These are phyloP conservation scores for Setomelanomma holmii DNA, from an alignment of 2,329 filamentous ascomycete species.

Conservation along the genomic window DNA sequence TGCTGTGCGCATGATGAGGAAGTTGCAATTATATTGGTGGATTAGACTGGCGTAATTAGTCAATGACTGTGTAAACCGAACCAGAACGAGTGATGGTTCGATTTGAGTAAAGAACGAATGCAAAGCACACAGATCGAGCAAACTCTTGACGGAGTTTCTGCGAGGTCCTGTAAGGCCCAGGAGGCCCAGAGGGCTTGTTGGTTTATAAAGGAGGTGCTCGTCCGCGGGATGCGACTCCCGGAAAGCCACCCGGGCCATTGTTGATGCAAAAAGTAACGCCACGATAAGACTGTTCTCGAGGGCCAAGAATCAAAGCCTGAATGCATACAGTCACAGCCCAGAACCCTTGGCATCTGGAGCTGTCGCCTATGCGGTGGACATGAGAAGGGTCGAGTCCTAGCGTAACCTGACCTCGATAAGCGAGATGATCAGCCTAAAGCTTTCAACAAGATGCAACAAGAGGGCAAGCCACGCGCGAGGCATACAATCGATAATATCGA, in stretches of 20 bases:
- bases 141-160: background rate
- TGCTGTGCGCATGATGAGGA: background rate
- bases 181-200: background rate
- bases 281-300: background rate
- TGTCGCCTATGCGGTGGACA: background rate
- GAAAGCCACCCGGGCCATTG: background rate
- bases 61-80: background rate
- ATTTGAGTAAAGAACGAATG: background rate
- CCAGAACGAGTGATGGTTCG: slow-evolving; percentile 7
- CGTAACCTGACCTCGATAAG: background rate
- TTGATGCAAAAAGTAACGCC: background rate
- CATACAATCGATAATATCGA: background rate
- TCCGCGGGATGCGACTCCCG: background rate
- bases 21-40: too few relatives aligned
- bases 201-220: background rate
- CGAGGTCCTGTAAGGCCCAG: background rate
- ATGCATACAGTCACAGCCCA: background rate
- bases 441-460: background rate
- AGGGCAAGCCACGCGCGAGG: background rate
- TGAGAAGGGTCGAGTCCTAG: background rate
- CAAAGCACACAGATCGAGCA: background rate
- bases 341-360: background rate
- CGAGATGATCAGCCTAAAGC: background rate
- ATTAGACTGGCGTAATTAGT: too few relatives aligned
- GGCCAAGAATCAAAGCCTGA: background rate